Base-by-base conservation (phyloP, 108 stramenopile species). In the Aurantiochytrium sp. region DNA sequence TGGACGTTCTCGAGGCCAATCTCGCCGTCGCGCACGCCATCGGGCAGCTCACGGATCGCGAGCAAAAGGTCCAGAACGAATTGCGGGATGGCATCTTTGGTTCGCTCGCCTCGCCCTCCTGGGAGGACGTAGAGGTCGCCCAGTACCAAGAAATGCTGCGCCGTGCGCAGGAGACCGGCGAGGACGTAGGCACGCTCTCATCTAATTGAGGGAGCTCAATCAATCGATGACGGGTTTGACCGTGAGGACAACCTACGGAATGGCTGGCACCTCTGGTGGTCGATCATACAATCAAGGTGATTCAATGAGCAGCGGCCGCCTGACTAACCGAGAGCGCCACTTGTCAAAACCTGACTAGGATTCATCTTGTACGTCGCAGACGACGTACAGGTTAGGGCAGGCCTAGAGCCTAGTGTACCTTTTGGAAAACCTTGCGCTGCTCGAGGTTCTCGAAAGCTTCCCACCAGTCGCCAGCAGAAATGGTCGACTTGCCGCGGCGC, bases 61-160 rank as follows among this genome's bases (percentile, higher is more conserved):
- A 81, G 73, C n/a, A 48, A 81, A 17, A 30, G n/a, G 30, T 30
- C 10, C 39, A 27, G 27, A 48, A 12, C 30, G n/a, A 48, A 41
- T 48, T 81, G n/a, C 36, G 39, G 27, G 39, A 41, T 6, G 36
- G 30, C n/a, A 42, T 81, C n/a, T 81, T 81, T 48, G 73, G 21
- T n/a, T 12, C 39, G 12, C 39, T 81, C 17, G 36, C 21, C 6
- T 12, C 0, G 42, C 73, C 42, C 6, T 27, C 73, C n/a, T 81
- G 73, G 73, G 73, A 81, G 45, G 73, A 24, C 45, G 30, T 48
- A n/a, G 73, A 81, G 24, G 73, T 81, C 45, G 45, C 42, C 12
- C 73, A 81, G 73, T 81, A 81, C 39, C 21, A 81, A 6, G 73
- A 81, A 24, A 39, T 81, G 73, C 73, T 81, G n/a, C 42, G 12